A percentile compares a stretch with the other conserved stretches of the same genome.
Conservation (phyloP, 768 basidiomycete species). For the Boletus bicolor region DNA sequence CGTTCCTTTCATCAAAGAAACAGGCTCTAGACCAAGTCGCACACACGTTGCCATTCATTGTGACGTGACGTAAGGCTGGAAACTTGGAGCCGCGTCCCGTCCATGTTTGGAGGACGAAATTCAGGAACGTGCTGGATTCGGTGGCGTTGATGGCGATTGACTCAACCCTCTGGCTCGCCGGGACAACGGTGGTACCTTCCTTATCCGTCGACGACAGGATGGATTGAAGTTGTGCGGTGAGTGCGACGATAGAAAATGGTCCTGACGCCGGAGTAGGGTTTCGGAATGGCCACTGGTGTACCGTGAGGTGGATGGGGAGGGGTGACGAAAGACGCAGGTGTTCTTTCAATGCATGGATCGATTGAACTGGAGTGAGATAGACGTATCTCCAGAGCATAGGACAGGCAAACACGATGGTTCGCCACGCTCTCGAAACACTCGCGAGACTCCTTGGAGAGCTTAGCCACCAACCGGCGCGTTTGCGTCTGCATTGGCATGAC, state of each 20-base stretch:
- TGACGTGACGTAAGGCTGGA: slow-evolving; percentile 5
- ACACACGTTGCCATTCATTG: slow-evolving; percentile 12
- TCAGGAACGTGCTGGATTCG: slow-evolving; percentile 13
- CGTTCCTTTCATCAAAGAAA: slow-evolving; percentile 20
- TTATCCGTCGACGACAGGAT: slow-evolving; percentile 6
- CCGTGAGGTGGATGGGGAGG: slow-evolving; percentile 10
- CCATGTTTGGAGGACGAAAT: slow-evolving; percentile 22
- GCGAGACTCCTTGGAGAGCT: slow-evolving; percentile 15
- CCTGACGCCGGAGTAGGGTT: not conserved
- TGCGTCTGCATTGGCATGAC: not conserved
- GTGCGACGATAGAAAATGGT: slow-evolving; percentile 12
- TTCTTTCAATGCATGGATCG: slow-evolving; percentile 9
- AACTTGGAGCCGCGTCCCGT: slow-evolving; percentile 13
- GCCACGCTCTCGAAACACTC: slow-evolving; percentile 17
- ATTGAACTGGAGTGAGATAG: slow-evolving; percentile 14
- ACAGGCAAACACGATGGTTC: slow-evolving; percentile 12
- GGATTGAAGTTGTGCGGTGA: slow-evolving; percentile 16
- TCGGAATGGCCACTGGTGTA: slow-evolving; percentile 23
- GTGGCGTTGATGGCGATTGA: slow-evolving; percentile 18
- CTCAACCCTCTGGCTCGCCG: slow-evolving; percentile 12
- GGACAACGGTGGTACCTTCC: not conserved
- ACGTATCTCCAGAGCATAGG: slow-evolving; percentile 22
- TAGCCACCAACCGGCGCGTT: not conserved
- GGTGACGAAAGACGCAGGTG: slow-evolving; percentile 15
- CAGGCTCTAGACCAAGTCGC: slow-evolving; percentile 19